These are phyloP conservation scores for Catenaria anguillulae DNA, from an alignment of 371 early-diverging fungal species.

Conservation along the genomic window DNA sequence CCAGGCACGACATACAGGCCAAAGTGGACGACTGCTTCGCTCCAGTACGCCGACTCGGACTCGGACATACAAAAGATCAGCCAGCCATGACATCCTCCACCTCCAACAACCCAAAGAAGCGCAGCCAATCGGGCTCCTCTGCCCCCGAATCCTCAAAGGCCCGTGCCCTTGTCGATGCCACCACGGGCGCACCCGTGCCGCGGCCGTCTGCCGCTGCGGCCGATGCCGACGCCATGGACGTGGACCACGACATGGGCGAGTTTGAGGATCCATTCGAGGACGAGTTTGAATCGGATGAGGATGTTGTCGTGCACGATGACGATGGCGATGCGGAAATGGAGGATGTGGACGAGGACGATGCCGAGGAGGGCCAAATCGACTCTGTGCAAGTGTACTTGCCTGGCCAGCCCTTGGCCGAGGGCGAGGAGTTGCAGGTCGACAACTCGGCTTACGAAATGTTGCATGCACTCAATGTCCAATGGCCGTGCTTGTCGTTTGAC, in stretches of 20 bases:
- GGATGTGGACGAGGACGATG: conserved; percentile 43
- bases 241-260: conserved; percentile 62
- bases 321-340: conserved; percentile 34
- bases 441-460: conserved; percentile 89
- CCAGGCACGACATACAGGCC: too few relatives aligned
- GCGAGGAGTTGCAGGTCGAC: conserved; percentile 84
- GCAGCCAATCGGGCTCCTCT: background rate
- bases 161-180: too few relatives aligned
- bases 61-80: too few relatives aligned
- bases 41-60: too few relatives aligned
- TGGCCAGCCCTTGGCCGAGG: conserved; percentile 72
- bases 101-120: background rate
- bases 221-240: conserved; percentile 3
- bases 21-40: too few relatives aligned
- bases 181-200: too few relatives aligned
- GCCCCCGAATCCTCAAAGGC: background rate
- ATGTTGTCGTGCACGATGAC: conserved; percentile 43
- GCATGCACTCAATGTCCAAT: conserved; percentile 73
- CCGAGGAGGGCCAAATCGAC: conserved; percentile 21
- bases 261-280: conserved; percentile 94
- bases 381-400: conserved; percentile 62
- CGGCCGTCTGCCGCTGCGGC: background rate
- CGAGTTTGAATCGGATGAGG: conserved; percentile 47
- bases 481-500: conserved; percentile 96
- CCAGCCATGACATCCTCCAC: too few relatives aligned